Base-by-base conservation (phyloP, 306 rosid species). In the Rubus parviflorus region DNA sequence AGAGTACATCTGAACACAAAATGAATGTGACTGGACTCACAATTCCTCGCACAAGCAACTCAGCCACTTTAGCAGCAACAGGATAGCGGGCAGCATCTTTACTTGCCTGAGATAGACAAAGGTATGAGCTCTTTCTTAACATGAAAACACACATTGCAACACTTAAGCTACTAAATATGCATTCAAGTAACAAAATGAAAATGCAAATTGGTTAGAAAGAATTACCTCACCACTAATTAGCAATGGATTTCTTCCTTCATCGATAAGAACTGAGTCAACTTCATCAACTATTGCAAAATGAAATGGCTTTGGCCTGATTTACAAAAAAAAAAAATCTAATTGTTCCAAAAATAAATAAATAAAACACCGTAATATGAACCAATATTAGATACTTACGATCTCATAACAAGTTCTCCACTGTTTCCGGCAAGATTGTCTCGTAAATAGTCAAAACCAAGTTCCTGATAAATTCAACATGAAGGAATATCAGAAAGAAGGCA, bases 271-370 rank as follows among this genome's bases (percentile, higher is more conserved):
- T 10, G 97, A 95, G 80, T 92, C 98, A 70, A 92, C 98, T 85
- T 95, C 98, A 86, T 95, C 97, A 70, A 95, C 98, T 79, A 95
- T 95, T 62, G 93, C 98, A 89, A 90, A 95, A 89, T 88, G 97
- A 86, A 95, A 95, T 73, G 98, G 97, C 79, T 88, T 90, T 81
- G 98, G 97, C 97, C 98, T 95, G 87, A 72, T 78, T 72, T 82
- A 71, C 68, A 81, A 45, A 85, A 61, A 52, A 81, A 8, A 30
- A 47, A 72, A 65, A 38, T 53, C 79, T 51, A 64, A 49, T 19
- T 38, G 57, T 37, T 38, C 68, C 80, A 60, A 68, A 11, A 73
- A 22, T n/a, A 14, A 41, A 7, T n/a, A 38, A 47, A 76, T 3
- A 2, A 63, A 37, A 16, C 20, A 16, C 20, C 0, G 35, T 14